Base-by-base conservation (phyloP, 768 basidiomycete species). In the Vararia minispora region DNA sequence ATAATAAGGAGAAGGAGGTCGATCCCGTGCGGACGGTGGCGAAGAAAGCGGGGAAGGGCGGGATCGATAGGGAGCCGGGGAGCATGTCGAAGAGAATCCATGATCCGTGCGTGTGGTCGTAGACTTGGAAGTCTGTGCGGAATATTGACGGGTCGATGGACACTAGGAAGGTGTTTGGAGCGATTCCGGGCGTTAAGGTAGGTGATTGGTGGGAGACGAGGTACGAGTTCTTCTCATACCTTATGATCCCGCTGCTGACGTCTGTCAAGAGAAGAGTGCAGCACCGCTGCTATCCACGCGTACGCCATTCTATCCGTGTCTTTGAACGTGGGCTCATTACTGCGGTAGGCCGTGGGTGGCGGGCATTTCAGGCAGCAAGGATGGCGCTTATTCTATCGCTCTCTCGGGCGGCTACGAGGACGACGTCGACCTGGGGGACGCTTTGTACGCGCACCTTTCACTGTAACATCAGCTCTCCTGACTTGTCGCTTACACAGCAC, bases 341-440 rank as follows among this genome's bases (percentile, higher is more conserved):
- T 18, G 27, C 11, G 33, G 0, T 46, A 90, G 85, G 2, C 88
- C 89, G 0, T 76, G 72, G 65, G 89, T 94, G 5, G 82, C 73
- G 25, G 91, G 91, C 0, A 92, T 95, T 30, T 65, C 77, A 7
- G 71, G 70, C 22, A 67, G 79, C 3, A 60, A 60, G 0, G 44
- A 78, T 5, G 90, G 91, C 2, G 83, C 86, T 2, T 85, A 81
- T 47, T 89, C 85, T 29, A 72, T 95, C 11, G 89, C 83, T 2
- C 70, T 94, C 3, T 89, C 85, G 28, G 91, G 91, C 9, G 90
- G 86, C 2, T 90, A 90, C 41, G 80, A 84, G 23, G 87, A 89
- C 39, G 87, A 89, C 47, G 71, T 89, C 13, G 86, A 90, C 45
- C 55, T 76, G 12, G 86, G 86, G 38, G 79, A 87, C 44, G 81